These are phyloP conservation scores for Plectranthus barbatus DNA, from an alignment of 257 asterid genomes.

Conservation along the genomic window DNA sequence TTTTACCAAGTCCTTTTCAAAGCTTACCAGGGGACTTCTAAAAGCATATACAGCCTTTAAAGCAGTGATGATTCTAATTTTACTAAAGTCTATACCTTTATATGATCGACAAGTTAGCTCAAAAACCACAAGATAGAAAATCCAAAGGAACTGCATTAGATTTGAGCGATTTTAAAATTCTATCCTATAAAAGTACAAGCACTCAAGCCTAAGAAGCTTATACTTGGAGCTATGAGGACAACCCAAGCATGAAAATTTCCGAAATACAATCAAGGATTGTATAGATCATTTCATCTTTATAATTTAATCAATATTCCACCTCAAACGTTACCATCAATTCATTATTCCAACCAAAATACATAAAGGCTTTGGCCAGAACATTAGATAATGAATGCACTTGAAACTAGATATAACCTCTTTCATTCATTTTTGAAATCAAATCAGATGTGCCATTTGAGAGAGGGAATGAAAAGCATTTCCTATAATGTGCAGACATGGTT, in stretches of 20 bases:
- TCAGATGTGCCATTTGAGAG: background rate
- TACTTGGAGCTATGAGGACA: background rate
- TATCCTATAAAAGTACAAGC: background rate
- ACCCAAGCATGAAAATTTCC: background rate
- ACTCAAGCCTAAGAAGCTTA: background rate
- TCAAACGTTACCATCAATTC: background rate
- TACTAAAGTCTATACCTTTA: background rate
- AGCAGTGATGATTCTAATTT: background rate
- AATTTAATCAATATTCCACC: background rate
- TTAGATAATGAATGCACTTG: background rate
- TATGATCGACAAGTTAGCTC: background rate
- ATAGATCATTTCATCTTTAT: background rate
- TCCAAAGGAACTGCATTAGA: background rate
- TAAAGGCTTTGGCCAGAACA: background rate
- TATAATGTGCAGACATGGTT: background rate
- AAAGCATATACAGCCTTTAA: background rate
- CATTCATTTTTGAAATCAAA: background rate
- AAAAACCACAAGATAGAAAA: slow-evolving; percentile 1
- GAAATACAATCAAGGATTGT: background rate
- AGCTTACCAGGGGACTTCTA: background rate
- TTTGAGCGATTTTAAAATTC: background rate
- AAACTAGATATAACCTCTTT: background rate
- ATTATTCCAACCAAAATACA: background rate
- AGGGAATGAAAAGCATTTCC: background rate
- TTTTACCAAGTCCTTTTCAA: background rate